Percentiles rank a stretch among this genome's conserved stretches.
phyloP scores from a whole-genome alignment of 2,329 filamentous ascomycete species.

The Didymella glomerata region DNA sequence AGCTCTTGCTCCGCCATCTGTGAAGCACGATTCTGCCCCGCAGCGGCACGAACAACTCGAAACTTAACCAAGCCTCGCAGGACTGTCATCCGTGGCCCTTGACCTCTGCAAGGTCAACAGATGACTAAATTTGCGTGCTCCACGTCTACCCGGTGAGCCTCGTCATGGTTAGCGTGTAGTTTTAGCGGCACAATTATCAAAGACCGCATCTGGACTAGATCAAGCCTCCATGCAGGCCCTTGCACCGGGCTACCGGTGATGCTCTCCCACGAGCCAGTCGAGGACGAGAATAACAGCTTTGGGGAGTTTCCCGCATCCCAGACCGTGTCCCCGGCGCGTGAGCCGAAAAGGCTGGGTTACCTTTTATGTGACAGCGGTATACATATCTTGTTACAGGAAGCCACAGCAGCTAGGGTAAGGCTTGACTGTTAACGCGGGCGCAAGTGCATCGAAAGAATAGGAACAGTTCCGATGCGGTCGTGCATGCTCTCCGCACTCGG shows the following conservation, averaged over 20 bases:
- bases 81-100: background rate
- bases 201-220: conserved; percentile 39
- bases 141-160: conserved; percentile 18
- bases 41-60: background rate
- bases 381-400: conserved; percentile 34
- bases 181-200: conserved; percentile 44
- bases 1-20: background rate
- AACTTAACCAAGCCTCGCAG: conserved; percentile 9
- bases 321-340: conserved; percentile 38
- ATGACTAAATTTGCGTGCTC: conserved; percentile 36
- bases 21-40: background rate
- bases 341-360: conserved; percentile 31
- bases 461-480: conserved; percentile 36
- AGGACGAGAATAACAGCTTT: conserved; percentile 46
- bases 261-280: conserved; percentile 37
- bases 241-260: conserved; percentile 20
- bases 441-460: conserved; percentile 24
- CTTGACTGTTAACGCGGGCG: conserved; percentile 37
- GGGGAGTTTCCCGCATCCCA: conserved; percentile 36
- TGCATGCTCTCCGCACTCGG: conserved; percentile 21
- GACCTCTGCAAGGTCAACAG: conserved; percentile 9
- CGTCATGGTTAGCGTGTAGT: conserved; percentile 22
- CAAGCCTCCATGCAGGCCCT: conserved; percentile 35
- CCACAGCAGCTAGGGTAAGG: conserved; percentile 24
- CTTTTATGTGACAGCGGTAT: conserved; percentile 33